phyloP scores from a whole-genome alignment of 345 rosid genomes.

The Gossypium arboreum region DNA sequence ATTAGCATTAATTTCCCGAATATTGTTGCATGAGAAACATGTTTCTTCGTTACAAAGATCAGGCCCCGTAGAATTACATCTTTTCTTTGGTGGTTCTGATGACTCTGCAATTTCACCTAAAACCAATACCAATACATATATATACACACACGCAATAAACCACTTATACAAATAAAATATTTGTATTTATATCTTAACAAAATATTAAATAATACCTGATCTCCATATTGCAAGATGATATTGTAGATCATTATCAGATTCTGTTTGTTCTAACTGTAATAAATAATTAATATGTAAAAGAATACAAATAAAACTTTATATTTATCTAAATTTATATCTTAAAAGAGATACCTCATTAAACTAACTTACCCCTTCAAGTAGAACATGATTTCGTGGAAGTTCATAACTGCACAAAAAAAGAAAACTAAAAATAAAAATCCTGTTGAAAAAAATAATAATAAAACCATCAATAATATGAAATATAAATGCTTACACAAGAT shows the following conservation, averaged over 20 bases:
- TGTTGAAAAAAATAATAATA: background rate
- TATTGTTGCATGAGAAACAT: constrained; percentile 34
- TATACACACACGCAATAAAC: no score
- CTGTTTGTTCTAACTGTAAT: constrained; percentile 46
- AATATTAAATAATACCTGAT: constrained; percentile 32
- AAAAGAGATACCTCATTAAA: background rate
- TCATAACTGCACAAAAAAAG: constrained; percentile 42
- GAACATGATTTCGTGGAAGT: constrained; percentile 50
- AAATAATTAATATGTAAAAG: no score
- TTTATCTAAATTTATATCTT: background rate
- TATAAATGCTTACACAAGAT: constrained; percentile 61
- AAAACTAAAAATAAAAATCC: background rate
- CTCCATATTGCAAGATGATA: constrained; percentile 68
- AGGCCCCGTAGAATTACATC: constrained; percentile 29
- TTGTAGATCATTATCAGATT: constrained; percentile 39
- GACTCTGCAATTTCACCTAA: constrained; percentile 49
- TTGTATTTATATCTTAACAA: no score
- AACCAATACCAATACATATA: background rate
- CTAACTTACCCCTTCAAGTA: constrained; percentile 39
- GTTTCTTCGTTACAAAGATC: constrained; percentile 29
- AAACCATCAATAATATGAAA: background rate
- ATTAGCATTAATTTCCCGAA: constrained; percentile 21
- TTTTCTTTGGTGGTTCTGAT: constrained; percentile 24
- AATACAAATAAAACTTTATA: no score
- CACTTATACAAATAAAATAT: no score